Conservation (phyloP, 2,329 filamentous ascomycete genomes). For the Annulohypoxylon truncatum region DNA sequence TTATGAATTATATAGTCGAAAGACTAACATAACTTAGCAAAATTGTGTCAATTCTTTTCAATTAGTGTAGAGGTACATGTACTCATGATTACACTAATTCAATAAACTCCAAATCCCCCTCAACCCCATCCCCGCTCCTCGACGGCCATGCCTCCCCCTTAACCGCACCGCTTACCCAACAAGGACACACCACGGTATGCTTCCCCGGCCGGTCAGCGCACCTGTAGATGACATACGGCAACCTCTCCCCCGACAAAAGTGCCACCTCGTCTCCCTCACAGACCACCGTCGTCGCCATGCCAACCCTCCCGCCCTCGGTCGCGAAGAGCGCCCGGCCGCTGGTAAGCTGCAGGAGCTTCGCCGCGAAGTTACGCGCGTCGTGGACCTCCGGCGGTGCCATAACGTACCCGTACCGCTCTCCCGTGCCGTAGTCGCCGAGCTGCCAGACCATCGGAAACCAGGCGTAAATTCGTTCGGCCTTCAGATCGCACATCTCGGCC, state of each 20-base stretch:
- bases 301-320: not conserved
- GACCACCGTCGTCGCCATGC: not conserved
- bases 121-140: not conserved
- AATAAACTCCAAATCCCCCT: not conserved
- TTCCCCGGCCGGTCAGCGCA: not conserved
- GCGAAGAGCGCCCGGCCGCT: not conserved
- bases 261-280: not conserved
- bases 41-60: not conserved
- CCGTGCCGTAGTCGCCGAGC: not conserved
- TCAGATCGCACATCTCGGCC: not conserved
- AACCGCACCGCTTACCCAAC: not conserved
- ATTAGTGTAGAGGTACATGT: not conserved
- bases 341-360: not conserved
- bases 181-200: not conserved
- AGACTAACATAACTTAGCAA: no score
- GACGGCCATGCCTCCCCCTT: not conserved
- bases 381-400: not conserved
- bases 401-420: not conserved
- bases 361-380: not conserved
- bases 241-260: not conserved
- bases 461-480: not conserved
- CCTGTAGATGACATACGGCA: not conserved
- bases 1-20: no score
- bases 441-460: not conserved
- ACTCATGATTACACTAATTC: not conserved